These are phyloP conservation scores for Colletotrichum nymphaeae DNA, from an alignment of 2,329 filamentous ascomycete species.

Conservation along the genomic window DNA sequence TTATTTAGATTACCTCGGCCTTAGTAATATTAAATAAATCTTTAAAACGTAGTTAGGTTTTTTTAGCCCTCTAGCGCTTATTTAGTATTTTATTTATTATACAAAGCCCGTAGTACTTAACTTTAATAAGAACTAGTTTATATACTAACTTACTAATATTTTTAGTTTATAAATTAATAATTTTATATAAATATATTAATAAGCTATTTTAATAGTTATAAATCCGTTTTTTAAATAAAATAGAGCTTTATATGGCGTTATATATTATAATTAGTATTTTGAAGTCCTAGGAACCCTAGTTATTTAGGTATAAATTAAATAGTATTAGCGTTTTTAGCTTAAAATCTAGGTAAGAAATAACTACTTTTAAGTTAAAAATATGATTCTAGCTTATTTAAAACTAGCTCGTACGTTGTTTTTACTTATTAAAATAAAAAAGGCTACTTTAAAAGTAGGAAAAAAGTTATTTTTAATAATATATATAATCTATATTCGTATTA, in stretches of 20 bases:
- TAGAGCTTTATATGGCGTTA: not conserved
- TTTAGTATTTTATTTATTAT: not conserved
- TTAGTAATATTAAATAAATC: conserved; percentile 2
- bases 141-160: not conserved
- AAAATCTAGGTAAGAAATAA: not conserved
- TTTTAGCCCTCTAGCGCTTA: not conserved
- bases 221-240: not conserved
- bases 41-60: not conserved
- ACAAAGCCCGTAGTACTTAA: not conserved
- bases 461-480: too few relatives aligned
- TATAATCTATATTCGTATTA: too few relatives aligned
- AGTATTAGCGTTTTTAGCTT: not conserved
- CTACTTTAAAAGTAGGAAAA: not conserved
- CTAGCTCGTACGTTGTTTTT: not conserved
- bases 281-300: not conserved
- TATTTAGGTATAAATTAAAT: not conserved
- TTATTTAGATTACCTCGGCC: not conserved
- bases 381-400: not conserved
- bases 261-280: not conserved
- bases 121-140: not conserved
- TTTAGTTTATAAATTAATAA: not conserved
- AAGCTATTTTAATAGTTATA: not conserved
- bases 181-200: not conserved
- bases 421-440: not conserved
- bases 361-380: not conserved